Evolutionary conservation across 2,329 filamentous ascomycete genomes (phyloP).

Genomic region (Ceratocystis eucalypticola): DNA sequence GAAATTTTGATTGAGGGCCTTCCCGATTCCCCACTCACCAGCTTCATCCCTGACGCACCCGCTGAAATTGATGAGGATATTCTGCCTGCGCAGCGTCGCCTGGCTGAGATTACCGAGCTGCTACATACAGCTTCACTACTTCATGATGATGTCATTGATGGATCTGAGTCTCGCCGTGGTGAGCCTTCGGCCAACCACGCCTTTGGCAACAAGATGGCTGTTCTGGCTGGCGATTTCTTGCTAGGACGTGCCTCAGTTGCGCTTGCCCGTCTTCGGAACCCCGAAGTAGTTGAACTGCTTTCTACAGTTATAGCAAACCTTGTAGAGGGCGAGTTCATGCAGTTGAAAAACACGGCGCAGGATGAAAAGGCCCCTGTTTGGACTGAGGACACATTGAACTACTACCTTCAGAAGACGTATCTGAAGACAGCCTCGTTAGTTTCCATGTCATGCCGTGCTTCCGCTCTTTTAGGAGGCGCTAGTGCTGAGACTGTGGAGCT

Average conservation of each 20-base stretch:
- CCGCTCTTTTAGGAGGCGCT: conserved; percentile 70
- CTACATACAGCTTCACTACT: conserved; percentile 94
- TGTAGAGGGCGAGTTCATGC: conserved; percentile 99
- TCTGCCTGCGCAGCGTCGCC: conserved; percentile 77
- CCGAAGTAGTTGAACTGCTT: conserved; percentile 86
- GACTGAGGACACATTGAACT: conserved; percentile 77
- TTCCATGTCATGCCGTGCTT: conserved; percentile 85
- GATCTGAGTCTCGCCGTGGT: conserved; percentile 71
- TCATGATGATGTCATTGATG: conserved; percentile 96
- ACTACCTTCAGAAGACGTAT: conserved; percentile 97
- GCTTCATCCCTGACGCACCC: conserved; percentile 31
- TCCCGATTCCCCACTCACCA: conserved; percentile 36
- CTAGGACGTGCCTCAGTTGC: conserved; percentile 87
- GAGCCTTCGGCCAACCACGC: conserved; percentile 81
- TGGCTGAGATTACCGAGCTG: conserved; percentile 93
- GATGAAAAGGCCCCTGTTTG: conserved; percentile 76
- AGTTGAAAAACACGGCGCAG: conserved; percentile 85
- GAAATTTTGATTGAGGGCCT: conserved; percentile 66
- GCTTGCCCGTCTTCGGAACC: conserved; percentile 74
- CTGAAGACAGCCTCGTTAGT: conserved; percentile 93
- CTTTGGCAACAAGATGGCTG: conserved; percentile 99
- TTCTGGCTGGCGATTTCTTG: conserved; percentile 91
- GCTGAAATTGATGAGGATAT: conserved; percentile 47
- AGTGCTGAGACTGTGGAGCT: conserved; percentile 72
- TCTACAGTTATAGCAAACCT: conserved; percentile 95